Base-by-base conservation (phyloP, 345 rosid species). In the Boechera retrofracta region DNA sequence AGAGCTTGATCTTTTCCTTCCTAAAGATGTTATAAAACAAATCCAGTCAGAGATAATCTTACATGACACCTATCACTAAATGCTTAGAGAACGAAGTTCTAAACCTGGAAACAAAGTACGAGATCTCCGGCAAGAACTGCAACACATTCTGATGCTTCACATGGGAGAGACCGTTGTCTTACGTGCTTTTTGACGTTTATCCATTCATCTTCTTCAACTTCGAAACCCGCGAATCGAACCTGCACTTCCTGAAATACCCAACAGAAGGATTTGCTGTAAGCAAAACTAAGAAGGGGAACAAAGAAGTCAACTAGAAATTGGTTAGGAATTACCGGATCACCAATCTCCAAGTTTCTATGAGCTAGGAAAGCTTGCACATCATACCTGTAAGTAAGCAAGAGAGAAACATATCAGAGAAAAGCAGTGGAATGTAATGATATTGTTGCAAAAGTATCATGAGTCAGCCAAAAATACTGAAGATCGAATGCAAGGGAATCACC, bases 1-100 rank as follows among this genome's bases (percentile, higher is more conserved):
- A 96, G 91, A 74, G 99, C 98, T 81, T 96, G 99, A 77, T 91
- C 98, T 87, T 96, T 93, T 24, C 98, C 99, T 89, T 96, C 99
- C 99, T 96, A 81, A 76, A 69, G 76, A 74, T 56, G 24, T 28
- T 59, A 75, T 53, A 51, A 26, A 36, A 74, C 15, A 67, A 12
- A 26, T 51, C 12, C 7, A 26, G 47, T 57, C 26, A 31, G 29
- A 18, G 15, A 79, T 42, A 36, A 48, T 74, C 4, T 48, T 28
- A 73, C 31, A 67, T 38, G 48, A 72, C 62, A 53, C 10, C 63
- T 28, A 48, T 54, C 16, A 31, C n/a, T 10, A 35, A 54, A 78
- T 42, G 66, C 48, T 68, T 49, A 5, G 69, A 31, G 68, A 61
- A 24, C 29, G 8, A 62, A 21, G 28, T 44, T 42, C 32, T 32